Evolutionary conservation across 768 basidiomycete genomes (phyloP), one percentile per base, ranked within the genome.

Genomic region (Russula vinacea): DNA sequence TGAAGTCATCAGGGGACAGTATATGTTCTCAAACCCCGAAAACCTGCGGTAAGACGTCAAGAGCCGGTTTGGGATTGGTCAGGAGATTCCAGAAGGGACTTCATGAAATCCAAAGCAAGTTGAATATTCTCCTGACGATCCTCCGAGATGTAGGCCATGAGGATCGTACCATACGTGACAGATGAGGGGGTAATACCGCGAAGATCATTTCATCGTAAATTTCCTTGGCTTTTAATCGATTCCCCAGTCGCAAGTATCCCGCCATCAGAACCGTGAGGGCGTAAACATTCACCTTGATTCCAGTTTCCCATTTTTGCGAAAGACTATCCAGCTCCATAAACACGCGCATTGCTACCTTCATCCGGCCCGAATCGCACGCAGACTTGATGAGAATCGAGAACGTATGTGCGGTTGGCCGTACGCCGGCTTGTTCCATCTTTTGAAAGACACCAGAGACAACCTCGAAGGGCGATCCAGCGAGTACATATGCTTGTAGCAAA

Each of bases 401-500:
- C 0, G 90, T 86, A 68, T 81, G 79, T 5, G 69, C 73, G 67
- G 88, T 82, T 0, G 92, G 89, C 44, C 78, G 78, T 17, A 88
- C 71, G 3, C 81, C 80, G 8, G 77, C 72, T 42, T 76, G 70
- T 62, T 78, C 74, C 61, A 92, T 75, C 58, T 78, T 80, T 50
- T 79, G 76, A 74, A 94, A 93, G 40, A 91, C 71, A 5, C 76
- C 73, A 32, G 83, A 76, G 45, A 94, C 86, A 32, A 84, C 73
- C 37, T 74, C 73, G 68, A 89, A 90, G 0, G 94, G 92, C 2
- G 91, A 84, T 29, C 89, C 92, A 40, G 91, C 82, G 53, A 88
- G 78, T 58, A 96, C 83, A 70, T 92, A 89, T 2, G 92, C 92
- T 74, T 91, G 92, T 68, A 96, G 76, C 29, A 97, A 79, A 29